Base-by-base conservation (phyloP, 257 asterid species). In the Perilla frutescens region DNA sequence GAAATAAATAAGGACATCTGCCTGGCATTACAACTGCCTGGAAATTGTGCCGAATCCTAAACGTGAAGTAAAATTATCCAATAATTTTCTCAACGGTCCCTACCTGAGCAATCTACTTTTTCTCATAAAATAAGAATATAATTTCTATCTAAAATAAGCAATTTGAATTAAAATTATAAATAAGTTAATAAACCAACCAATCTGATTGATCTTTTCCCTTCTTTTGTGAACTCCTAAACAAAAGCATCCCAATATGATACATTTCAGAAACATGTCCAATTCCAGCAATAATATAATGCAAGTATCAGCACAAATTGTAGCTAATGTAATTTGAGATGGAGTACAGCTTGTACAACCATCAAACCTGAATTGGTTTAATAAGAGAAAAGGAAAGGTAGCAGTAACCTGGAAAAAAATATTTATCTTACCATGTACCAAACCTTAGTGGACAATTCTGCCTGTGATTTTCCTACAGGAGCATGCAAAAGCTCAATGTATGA, bases 371-470 rank as follows among this genome's bases (percentile, higher is more conserved):
- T 68, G 70, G 13, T 53, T 54, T 47, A 34, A 62, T 8, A 31
- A 5, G 68, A 53, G 50, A 54, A 70, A 81, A 55, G 40, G 43
- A 74, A 79, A 75, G 73, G 71, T 65, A 32, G 50, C 67, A 45
- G 66, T 15, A 63, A 94, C 99, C 97, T 94, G 99, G 65, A 94
- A 82, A 64, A 94, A 97, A 80, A 94, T 91, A 87, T 91, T 94
- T 76, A 97, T 89, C 83, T 94, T 94, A 94, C 96, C 85, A 73
- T 79, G 81, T 83, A 85, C 37, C 72, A 90, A 73, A 94, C 91
- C 86, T 86, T 90, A 65, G 78, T 84, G 71, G 96, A 81, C 72
- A 94, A 80, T 47, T 79, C 91, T 55, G 89, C 97, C 91, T 93
- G 83, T 86, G 83, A 64, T 82, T 91, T 80, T 94, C 97, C 99